These are phyloP conservation scores for Acorus calamus DNA, from an alignment of 106 monocot species.

Conservation along the genomic window DNA sequence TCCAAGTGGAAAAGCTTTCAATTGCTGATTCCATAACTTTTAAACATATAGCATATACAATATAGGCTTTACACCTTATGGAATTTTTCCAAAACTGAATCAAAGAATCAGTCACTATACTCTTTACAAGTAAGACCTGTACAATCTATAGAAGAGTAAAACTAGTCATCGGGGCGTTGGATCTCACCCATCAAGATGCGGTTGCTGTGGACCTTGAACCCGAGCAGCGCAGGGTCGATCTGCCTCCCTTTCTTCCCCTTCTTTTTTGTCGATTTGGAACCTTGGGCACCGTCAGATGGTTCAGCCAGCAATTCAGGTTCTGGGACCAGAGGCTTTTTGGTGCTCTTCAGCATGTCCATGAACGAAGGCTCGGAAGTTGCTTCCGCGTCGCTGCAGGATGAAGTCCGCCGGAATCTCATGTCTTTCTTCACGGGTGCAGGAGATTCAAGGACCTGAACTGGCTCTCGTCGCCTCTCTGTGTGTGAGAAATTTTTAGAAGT, in stretches of 20 bases:
- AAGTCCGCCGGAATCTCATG: conserved; percentile 16
- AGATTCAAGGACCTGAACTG: conserved; percentile 15
- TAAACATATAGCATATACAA: too few relatives aligned
- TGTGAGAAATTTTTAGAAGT: neutral
- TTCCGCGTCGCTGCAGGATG: conserved; percentile 34
- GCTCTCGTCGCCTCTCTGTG: conserved; percentile 29
- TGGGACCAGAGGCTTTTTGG: conserved; percentile 24
- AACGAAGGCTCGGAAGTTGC: conserved; percentile 42
- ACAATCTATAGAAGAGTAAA: neutral
- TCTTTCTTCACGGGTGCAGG: conserved; percentile 27
- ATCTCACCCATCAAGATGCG: conserved; percentile 89
- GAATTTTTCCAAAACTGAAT: too few relatives aligned
- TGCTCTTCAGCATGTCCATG: conserved; percentile 67
- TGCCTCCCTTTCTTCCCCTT: conserved; percentile 76
- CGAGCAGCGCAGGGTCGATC: conserved; percentile 71
- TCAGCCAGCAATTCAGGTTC: conserved; percentile 8
- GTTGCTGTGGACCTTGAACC: conserved; percentile 85
- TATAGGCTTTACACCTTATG: too few relatives aligned
- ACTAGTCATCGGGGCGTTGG: conserved; percentile 44
- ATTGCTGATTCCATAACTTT: too few relatives aligned
- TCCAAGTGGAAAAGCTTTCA: too few relatives aligned
- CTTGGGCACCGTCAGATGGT: neutral
- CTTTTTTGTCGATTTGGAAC: conserved; percentile 38
- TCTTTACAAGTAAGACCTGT: neutral
- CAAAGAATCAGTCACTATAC: too few relatives aligned